phyloP scores from a whole-genome alignment of 108 stramenopile genomes.

The Pseudonitzschia multiseries region DNA sequence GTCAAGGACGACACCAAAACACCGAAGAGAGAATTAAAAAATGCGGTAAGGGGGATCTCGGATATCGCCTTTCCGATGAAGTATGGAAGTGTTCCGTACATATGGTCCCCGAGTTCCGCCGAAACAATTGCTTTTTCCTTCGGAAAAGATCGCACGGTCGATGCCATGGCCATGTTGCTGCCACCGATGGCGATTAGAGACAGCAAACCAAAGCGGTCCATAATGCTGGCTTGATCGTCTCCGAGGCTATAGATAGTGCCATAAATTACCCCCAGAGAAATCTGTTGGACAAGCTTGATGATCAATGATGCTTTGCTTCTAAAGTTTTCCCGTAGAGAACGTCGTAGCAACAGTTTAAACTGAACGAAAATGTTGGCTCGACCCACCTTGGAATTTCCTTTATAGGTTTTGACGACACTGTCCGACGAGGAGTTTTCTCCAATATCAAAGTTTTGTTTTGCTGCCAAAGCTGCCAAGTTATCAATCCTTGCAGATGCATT shows the following conservation, averaged over 20 bases:
- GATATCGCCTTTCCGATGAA: conserved; percentile 93
- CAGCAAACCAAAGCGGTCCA: conserved; percentile 84
- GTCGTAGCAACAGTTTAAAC: conserved; percentile 61
- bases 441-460: conserved; percentile 39
- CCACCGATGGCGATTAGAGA: conserved; percentile 83
- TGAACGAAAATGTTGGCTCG: conserved; percentile 67
- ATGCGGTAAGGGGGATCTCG: conserved; percentile 84
- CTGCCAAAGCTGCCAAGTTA: conserved; percentile 42
- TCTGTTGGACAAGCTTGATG: conserved; percentile 81
- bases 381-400: conserved; percentile 30
- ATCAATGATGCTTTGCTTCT: conserved; percentile 73
- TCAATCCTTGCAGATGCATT: conserved; percentile 54
- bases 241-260: conserved; percentile 82
- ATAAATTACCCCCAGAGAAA: conserved; percentile 78
- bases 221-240: conserved; percentile 77
- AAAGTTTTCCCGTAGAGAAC: conserved; percentile 63
- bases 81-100: conserved; percentile 90
- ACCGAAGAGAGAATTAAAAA: conserved; percentile 83
- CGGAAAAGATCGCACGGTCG: conserved; percentile 80
- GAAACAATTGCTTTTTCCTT: conserved; percentile 85
- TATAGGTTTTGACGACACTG: conserved; percentile 16
- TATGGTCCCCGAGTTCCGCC: conserved; percentile 57
- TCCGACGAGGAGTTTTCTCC: conserved; percentile 8
- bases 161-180: conserved; percentile 84
- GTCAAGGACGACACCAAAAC: conserved; percentile 78